Evolutionary conservation across 345 rosid genomes (phyloP).

Genomic region (Euphorbia peplus): DNA sequence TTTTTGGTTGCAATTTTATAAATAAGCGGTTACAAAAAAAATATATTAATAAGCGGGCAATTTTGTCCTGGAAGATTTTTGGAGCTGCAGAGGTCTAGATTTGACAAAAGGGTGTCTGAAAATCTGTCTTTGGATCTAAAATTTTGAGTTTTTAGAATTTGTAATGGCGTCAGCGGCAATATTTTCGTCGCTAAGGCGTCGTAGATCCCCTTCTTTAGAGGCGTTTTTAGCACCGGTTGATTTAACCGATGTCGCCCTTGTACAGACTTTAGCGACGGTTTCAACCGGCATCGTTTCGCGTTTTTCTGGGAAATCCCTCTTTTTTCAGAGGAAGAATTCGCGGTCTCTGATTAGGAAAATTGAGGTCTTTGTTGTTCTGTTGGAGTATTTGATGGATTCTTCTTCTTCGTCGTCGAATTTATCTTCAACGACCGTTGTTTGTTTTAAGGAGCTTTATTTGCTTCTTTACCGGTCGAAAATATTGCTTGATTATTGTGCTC

Average conservation of each 20-base stretch:
- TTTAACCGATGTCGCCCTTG: slow-evolving; percentile 60
- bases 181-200: slow-evolving; percentile 73
- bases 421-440: slow-evolving; percentile 52
- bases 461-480: slow-evolving; percentile 83
- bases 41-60: neutral
- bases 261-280: slow-evolving; percentile 58
- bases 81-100: slow-evolving; percentile 11
- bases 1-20: neutral
- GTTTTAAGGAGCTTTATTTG: slow-evolving; percentile 84
- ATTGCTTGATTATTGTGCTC: slow-evolving; percentile 69
- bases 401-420: slow-evolving; percentile 31
- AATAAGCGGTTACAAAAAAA: no score
- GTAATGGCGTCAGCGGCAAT: slow-evolving; percentile 80
- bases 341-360: slow-evolving; percentile 70
- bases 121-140: neutral
- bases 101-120: slow-evolving; percentile 8
- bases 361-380: slow-evolving; percentile 56
- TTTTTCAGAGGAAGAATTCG: slow-evolving; percentile 70
- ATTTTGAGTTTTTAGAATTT: neutral
- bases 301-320: slow-evolving; percentile 39
- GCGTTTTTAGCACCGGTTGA: slow-evolving; percentile 85
- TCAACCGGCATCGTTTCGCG: slow-evolving; percentile 57
- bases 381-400: slow-evolving; percentile 60
- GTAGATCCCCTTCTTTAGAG: slow-evolving; percentile 73
- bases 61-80: neutral